These are phyloP conservation scores for Globisporangium carolinianum DNA, from an alignment of 352 stramenopile species.

Conservation along the genomic window DNA sequence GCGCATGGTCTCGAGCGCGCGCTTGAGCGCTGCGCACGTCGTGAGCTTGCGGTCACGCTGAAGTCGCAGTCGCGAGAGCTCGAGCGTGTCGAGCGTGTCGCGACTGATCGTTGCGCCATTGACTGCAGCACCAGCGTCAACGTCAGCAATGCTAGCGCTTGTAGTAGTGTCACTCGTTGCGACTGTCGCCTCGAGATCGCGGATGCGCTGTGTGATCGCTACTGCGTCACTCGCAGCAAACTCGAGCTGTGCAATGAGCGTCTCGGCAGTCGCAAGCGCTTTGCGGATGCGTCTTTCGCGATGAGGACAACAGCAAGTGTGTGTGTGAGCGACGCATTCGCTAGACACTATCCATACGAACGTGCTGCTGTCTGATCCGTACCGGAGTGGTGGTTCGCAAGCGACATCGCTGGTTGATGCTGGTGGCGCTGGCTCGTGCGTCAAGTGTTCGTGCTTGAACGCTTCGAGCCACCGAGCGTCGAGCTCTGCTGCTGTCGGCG, in stretches of 20 bases:
- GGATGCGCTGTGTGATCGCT: conserved; percentile 11
- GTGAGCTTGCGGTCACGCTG: conserved; percentile 19
- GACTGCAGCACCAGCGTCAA: no score
- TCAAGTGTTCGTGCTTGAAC: conserved; percentile 7
- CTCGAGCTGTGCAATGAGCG: conserved; percentile 16
- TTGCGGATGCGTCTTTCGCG: conserved; percentile 2
- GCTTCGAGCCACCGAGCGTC: conserved; percentile 10
- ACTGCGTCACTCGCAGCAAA: conserved; percentile 11
- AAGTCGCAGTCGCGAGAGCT: conserved; percentile 17
- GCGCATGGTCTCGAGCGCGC: conserved; percentile 14
- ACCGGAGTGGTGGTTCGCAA: conserved; percentile 4
- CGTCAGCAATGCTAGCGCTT: neutral
- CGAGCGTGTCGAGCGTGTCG: conserved; percentile 6
- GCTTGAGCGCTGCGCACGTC: conserved; percentile 15
- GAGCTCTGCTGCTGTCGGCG: neutral
- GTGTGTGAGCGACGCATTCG: no score
- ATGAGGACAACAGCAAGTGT: neutral
- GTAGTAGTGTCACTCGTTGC: neutral
- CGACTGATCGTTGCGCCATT: neutral
- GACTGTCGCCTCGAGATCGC: neutral
- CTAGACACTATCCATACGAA: neutral
- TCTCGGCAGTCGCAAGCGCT: conserved; percentile 4
- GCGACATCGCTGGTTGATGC: neutral
- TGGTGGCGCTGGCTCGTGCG: neutral
- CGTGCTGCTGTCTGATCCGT: neutral